A percentile compares a stretch with the other conserved stretches of the same genome.
Evolutionary conservation across 2,329 filamentous ascomycete species (phyloP).

Genomic region (Trichoderma cornu-damae): DNA sequence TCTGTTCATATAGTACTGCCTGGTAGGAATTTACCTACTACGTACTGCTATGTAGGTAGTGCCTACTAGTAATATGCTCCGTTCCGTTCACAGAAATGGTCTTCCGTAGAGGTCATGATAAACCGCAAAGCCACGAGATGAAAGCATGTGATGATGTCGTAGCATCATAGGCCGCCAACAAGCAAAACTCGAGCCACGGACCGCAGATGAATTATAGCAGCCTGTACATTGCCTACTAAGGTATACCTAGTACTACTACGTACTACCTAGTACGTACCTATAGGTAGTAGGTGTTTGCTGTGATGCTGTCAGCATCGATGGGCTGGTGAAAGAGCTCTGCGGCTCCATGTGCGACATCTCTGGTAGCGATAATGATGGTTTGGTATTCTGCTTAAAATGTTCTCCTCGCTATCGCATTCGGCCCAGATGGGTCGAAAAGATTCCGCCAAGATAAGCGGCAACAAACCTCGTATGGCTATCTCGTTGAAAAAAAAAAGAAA

Average conservation of each 20-base stretch:
- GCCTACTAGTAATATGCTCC: background rate
- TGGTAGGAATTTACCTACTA: too few species aligned
- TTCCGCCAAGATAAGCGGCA: background rate
- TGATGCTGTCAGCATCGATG: background rate
- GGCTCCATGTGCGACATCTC: too few species aligned
- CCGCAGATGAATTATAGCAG: background rate
- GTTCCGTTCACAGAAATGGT: background rate
- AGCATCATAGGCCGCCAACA: background rate
- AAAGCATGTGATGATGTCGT: background rate
- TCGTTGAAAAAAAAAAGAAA: too few species aligned
- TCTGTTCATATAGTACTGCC: too few species aligned
- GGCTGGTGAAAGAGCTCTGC: background rate
- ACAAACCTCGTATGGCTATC: background rate
- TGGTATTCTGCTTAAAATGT: background rate
- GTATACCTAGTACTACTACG: too few species aligned
- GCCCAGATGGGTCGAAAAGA: background rate
- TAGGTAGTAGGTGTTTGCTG: too few species aligned
- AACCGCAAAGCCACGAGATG: background rate
- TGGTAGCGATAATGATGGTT: background rate
- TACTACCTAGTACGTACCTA: too few species aligned
- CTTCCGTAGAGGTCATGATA: background rate
- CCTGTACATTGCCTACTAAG: background rate
- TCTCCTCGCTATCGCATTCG: background rate
- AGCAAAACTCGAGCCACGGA: background rate
- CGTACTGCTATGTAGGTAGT: too few species aligned